Evolutionary conservation across 345 rosid genomes (phyloP), one percentile per base, ranked within the genome.

Genomic region (Eucalyptus regnans): DNA sequence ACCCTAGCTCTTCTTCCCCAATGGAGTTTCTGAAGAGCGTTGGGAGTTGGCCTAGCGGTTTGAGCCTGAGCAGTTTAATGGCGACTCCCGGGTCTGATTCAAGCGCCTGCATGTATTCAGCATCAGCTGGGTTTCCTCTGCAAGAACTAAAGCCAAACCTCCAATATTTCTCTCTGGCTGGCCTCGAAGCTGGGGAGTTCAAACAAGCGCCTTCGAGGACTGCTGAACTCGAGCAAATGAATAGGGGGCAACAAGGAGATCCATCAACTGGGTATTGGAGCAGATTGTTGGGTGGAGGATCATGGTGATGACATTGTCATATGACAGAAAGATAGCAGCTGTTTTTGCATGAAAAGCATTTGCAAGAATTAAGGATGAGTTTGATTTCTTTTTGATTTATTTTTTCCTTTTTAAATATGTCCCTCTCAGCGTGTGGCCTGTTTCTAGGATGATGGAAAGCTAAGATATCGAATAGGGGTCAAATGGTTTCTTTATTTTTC

Each of bases 121-220:
- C 93, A 49, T 37, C 92, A 16, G 88, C 88, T 66, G 93, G 92
- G 83, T 91, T 91, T 50, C 89, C 93, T 11, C 29, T 89, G 87
- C 95, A 90, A 81, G 95, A 92, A 5, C 89, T 92, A 79, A 93
- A 93, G 90, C 93, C 93, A 51, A 89, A 89, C 76, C 91, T 92
- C 23, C 92, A 89, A 89, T 81, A 80, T 64, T 93, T 92, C 84
- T 88, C 93, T 15, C 88, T 92, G 4, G 92, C 91, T 43, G 93
- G 91, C 31, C 44, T 31, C 33, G 51, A 64, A 31, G 41, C 68
- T 88, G 60, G 54, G 29, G 85, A 54, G 48, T 76, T 76, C 84
- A 76, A 43, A 41, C 48, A 41, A 76, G 84, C 4, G 48, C 84
- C 84, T 76, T 20, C 84, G 84, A 76, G 84, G 84, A 43, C 84